Base-by-base conservation (phyloP, 495 filamentous ascomycete genomes). In the Xylaria castorea region DNA sequence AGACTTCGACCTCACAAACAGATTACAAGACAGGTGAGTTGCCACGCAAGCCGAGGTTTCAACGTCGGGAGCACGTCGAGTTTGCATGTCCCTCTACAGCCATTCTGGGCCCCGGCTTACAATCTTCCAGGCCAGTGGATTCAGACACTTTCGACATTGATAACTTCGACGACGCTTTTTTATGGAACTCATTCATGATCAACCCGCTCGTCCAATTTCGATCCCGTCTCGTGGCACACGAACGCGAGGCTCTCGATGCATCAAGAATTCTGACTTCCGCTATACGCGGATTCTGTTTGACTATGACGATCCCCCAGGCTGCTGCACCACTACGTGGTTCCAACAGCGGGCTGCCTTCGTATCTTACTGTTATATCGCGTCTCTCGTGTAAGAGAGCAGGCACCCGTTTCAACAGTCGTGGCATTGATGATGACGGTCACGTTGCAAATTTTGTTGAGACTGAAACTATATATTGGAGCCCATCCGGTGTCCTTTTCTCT, bases 141-240 rank as follows among this genome's bases (percentile, higher is more conserved):
- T 78, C 80, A 34, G 76, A 89, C 25, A 85, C 89, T 22, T 94
- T 96, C 73, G 92, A 94, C 75, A 91, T 95, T 68, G 92, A 93
- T 70, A 91, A 90, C 65, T 89, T 97, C 40, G 93, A 99, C 80
- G 91, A 93, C 71, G 91, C 92, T 8, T 97, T 97, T 82, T 82
- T 99, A 36, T 99, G 96, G 96, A 99, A 99, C 75, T 94, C 93
- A 12, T 97, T 96, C 82, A 98, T 99, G 95, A 97, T 99, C 71
- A 88, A 91, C 68, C 95, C 97, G 9, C 87, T 99, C 66, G 90
- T 98, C 51, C 86, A 91, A 65, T 98, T 99, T 78, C 91, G 96
- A 34, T 94, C 91, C 18, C 89, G 93, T 22, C 84, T 99, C 25
- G 87, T 92, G 20, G 86, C 86, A 25, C 85, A 87, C 22, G 94